Evolutionary conservation across 768 basidiomycete genomes (phyloP), one percentile per base, ranked within the genome.

Genomic region (Tubosaeta brunneosetosa): DNA sequence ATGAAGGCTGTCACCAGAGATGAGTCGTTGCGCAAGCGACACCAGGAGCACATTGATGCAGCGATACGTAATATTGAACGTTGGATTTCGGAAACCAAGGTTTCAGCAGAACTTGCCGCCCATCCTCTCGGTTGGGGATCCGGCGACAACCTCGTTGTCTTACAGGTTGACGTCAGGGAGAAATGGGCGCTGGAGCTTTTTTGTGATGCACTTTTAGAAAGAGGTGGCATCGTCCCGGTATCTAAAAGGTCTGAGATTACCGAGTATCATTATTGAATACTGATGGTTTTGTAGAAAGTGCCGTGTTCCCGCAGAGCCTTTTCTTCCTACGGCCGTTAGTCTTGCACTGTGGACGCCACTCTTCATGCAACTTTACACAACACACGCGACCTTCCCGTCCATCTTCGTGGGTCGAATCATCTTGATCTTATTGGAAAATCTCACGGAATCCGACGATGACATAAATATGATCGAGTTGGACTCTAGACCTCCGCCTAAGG

Each of bases 211-310:
- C 71, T 98, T 12, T 59, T 89, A 45, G 83, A 82, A 51, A 81
- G 78, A 55, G 92, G 92, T 10, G 81, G 75, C 10, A 72, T 97
- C 8, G 85, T 97, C 4, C 94, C 95, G 8, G 58, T 88, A 2
- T 86, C 91, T 1, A 89, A 84, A 71, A 93, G 85, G 95, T 94
- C 57, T 56, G 79, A 60, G 44, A 38, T 17, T 31, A 7, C 37
- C 32, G 22, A 44, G 47, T 27, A 26, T 6, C 45, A 3, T 27
- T 14, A 0, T 51, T 4, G 8, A 8, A 51, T n/a, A 31, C 52
- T 50, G n/a, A 65, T 50, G 14, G 41, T 48, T 12, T 11, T 25
- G 17, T 37, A 88, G 87, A 66, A 90, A 86, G 69, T 76, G 85
- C 41, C 53, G 63, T n/a, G 63, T 73, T 29, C 63, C 74, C 4